Percentiles rank a stretch among this genome's conserved stretches.
phyloP scores from a whole-genome alignment of 257 asterid genomes.

The Jacaranda mimosifolia region DNA sequence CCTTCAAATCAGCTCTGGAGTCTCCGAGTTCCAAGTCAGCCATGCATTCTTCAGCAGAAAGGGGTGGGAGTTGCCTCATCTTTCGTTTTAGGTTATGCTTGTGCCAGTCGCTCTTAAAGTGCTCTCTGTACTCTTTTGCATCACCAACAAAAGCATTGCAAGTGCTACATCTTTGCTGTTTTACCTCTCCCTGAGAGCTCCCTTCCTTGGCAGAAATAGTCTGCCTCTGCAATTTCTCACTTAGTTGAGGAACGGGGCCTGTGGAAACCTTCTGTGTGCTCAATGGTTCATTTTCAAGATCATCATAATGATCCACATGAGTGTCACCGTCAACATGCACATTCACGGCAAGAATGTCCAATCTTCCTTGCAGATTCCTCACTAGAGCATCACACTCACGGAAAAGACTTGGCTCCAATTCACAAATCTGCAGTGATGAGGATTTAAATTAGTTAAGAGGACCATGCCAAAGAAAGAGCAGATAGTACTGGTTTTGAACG shows the following conservation, averaged over 20 bases:
- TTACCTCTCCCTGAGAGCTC: conserved; percentile 58
- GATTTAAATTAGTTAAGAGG: conserved; percentile 1
- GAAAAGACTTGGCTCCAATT: conserved; percentile 75
- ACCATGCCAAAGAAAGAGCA: background rate
- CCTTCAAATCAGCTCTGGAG: conserved; percentile 80
- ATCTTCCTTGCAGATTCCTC: conserved; percentile 82
- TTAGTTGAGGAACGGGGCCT: conserved; percentile 45
- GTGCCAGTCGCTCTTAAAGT: conserved; percentile 97
- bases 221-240: conserved; percentile 72
- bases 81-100: conserved; percentile 87
- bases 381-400: conserved; percentile 81
- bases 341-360: conserved; percentile 86
- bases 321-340: conserved; percentile 80
- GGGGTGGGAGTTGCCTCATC: conserved; percentile 86
- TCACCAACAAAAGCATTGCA: conserved; percentile 82
- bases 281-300: conserved; percentile 66
- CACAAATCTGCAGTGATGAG: conserved; percentile 62
- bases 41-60: conserved; percentile 81
- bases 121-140: conserved; percentile 83
- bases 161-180: conserved; percentile 83
- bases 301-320: conserved; percentile 73
- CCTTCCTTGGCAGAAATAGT: conserved; percentile 52
- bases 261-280: conserved; percentile 44
- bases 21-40: conserved; percentile 71
- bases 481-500: background rate